These are phyloP conservation scores for Mortierella alpina DNA, from an alignment of 192 early-diverging fungal species.

Conservation along the genomic window DNA sequence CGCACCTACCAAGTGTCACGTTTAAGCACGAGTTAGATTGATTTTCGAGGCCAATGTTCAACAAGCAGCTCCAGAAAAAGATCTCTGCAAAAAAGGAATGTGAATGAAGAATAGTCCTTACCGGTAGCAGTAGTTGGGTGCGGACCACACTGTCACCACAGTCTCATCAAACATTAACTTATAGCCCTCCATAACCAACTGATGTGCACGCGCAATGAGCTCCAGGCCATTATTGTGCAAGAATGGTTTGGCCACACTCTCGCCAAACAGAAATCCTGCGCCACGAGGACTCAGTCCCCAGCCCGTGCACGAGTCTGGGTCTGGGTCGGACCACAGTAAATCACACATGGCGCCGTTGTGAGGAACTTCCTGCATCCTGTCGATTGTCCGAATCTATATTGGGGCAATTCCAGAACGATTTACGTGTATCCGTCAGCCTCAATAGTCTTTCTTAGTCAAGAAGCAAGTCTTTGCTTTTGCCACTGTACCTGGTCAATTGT, in stretches of 20 bases:
- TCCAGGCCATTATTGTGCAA: slow-evolving; percentile 87
- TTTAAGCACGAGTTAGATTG: background rate
- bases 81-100: background rate
- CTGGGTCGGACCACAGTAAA: slow-evolving; percentile 97
- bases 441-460: background rate
- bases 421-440: background rate
- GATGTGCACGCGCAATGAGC: slow-evolving; percentile 95
- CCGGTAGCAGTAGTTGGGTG: slow-evolving; percentile 99
- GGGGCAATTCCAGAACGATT: background rate
- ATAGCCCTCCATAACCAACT: slow-evolving; percentile 97
- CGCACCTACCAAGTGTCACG: slow-evolving; percentile 69
- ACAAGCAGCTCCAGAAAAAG: slow-evolving; percentile 11
- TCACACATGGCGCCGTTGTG: slow-evolving; percentile 99
- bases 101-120: slow-evolving; percentile 7
- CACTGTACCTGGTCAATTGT: slow-evolving; percentile 86
- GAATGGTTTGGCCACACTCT: slow-evolving; percentile 85
- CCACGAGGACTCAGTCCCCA: slow-evolving; percentile 98
- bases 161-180: slow-evolving; percentile 97
- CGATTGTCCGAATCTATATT: slow-evolving; percentile 84
- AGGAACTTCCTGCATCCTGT: slow-evolving; percentile 97
- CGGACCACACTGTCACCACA: slow-evolving; percentile 98
- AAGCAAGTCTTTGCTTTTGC: background rate
- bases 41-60: background rate
- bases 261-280: slow-evolving; percentile 99
- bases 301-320: slow-evolving; percentile 68